Evolutionary conservation across 148 eudicot genomes (phyloP).

Genomic region (Vaccinium macrocarpon): DNA sequence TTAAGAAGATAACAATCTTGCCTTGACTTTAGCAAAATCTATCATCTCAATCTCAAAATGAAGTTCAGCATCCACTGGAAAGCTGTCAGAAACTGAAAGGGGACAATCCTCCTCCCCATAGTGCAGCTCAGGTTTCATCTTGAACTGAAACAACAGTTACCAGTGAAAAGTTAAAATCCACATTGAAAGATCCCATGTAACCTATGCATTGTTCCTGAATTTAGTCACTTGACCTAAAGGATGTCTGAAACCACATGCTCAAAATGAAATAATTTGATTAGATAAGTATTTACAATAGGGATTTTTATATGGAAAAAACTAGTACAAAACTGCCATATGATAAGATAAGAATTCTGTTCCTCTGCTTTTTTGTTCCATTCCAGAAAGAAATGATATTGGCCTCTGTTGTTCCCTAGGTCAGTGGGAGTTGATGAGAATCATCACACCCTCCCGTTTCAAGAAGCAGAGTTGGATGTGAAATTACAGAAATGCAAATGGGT

Average conservation of each 20-base stretch:
- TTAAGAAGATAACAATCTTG: constrained; percentile 30
- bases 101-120: constrained; percentile 94
- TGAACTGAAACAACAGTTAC: constrained; percentile 54
- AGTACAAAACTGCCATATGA: neutral
- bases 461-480: neutral
- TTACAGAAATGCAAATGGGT: neutral
- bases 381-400: constrained; percentile 1
- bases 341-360: neutral
- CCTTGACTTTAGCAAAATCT: constrained; percentile 92
- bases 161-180: constrained; percentile 7
- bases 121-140: constrained; percentile 92
- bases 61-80: constrained; percentile 89
- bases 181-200: neutral
- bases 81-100: constrained; percentile 64
- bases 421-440: neutral
- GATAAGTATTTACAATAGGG: neutral
- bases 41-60: constrained; percentile 90
- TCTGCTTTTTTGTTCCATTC: neutral
- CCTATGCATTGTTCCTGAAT: neutral
- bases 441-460: neutral
- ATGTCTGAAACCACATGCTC: constrained; percentile 1
- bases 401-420: neutral
- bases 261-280: neutral
- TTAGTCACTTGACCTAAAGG: neutral
- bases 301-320: neutral